Evolutionary conservation across 768 basidiomycete species (phyloP).

Genomic region (Pleurotus salmoneostramineus): DNA sequence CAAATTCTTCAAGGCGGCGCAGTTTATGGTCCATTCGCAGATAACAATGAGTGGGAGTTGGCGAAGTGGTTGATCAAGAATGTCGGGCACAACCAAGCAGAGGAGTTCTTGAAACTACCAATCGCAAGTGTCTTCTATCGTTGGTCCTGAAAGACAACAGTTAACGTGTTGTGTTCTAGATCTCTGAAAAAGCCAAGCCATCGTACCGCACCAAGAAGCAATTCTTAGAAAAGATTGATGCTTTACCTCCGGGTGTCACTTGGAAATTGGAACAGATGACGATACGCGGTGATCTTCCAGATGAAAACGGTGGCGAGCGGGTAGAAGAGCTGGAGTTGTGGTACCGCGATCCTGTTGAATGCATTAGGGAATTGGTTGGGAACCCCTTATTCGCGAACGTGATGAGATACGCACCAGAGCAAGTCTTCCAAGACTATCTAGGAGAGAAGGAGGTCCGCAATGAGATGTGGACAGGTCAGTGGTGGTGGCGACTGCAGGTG

Average conservation of each 20-base stretch:
- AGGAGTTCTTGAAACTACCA: conserved; percentile 24
- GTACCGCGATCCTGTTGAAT: conserved; percentile 17
- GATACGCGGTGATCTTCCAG: conserved; percentile 6
- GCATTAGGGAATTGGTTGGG: conserved; percentile 20
- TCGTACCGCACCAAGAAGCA: neutral
- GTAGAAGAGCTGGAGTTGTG: conserved; percentile 21
- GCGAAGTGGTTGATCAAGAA: conserved; percentile 26
- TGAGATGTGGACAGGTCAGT: conserved; percentile 13
- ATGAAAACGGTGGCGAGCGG: conserved; percentile 4
- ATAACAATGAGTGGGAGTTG: conserved; percentile 24
- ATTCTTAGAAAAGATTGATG: conserved; percentile 14
- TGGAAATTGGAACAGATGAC: conserved; percentile 13
- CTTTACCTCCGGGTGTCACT: conserved; percentile 9
- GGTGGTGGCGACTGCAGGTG: conserved; percentile 20
- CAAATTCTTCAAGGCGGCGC: conserved; percentile 10
- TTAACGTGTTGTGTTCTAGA: neutral
- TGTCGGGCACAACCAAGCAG: conserved; percentile 22
- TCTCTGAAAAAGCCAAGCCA: neutral
- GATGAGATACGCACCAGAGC: conserved; percentile 21
- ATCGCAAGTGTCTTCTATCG: conserved; percentile 14
- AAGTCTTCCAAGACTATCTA: conserved; percentile 8
- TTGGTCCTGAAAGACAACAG: neutral
- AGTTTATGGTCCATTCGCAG: conserved; percentile 20
- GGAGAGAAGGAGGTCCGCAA: conserved; percentile 11
- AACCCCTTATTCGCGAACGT: conserved; percentile 23